Evolutionary conservation across 768 basidiomycete species (phyloP).

Genomic region (Ramaria sp.): DNA sequence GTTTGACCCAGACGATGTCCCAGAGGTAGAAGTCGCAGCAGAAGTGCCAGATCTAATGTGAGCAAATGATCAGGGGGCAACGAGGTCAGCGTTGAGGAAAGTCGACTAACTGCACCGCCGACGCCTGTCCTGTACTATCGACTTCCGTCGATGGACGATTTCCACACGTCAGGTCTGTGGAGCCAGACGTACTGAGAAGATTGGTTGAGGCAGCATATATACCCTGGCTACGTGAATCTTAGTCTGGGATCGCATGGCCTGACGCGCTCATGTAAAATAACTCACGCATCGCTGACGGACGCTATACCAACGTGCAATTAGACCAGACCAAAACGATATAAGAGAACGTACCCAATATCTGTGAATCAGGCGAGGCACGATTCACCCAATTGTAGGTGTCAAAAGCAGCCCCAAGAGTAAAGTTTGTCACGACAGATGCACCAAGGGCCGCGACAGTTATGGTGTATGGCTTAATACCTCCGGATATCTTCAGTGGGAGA

Average conservation of each 20-base stretch:
- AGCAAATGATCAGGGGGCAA: background rate
- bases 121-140: conserved; percentile 14
- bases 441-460: conserved; percentile 29
- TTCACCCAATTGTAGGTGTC: conserved; percentile 34
- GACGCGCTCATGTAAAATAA: conserved; percentile 4
- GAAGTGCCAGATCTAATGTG: too few species aligned
- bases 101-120: background rate
- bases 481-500: conserved; percentile 35
- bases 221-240: background rate
- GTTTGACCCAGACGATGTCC: too few species aligned
- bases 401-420: conserved; percentile 27
- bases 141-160: conserved; percentile 21
- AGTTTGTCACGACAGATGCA: conserved; percentile 31
- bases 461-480: conserved; percentile 35
- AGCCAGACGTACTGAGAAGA: conserved; percentile 15
- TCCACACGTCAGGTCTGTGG: conserved; percentile 22
- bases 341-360: conserved; percentile 30
- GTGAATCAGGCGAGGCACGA: conserved; percentile 25
- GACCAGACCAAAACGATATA: background rate
- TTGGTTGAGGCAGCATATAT: conserved; percentile 12
- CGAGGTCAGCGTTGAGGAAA: background rate
- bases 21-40: too few species aligned
- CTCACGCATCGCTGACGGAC: conserved; percentile 34
- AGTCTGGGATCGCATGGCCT: background rate
- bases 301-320: conserved; percentile 18